These are phyloP conservation scores for Curvularia verruculosa DNA, from an alignment of 2,329 filamentous ascomycete species.

Conservation along the genomic window DNA sequence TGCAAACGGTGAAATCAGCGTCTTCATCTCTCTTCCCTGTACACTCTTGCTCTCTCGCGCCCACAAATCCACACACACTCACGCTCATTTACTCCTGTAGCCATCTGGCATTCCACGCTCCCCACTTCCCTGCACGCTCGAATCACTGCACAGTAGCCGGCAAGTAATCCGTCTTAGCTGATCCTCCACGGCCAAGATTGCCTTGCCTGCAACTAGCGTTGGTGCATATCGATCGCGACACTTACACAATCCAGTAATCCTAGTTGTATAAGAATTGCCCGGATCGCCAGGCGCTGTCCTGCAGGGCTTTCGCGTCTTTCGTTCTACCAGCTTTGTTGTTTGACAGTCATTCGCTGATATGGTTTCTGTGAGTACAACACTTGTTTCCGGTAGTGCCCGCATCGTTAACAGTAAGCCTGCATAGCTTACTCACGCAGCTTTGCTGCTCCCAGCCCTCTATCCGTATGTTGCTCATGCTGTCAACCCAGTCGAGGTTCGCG, in stretches of 20 bases:
- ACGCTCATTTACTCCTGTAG: neutral
- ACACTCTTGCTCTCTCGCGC: too few relatives aligned
- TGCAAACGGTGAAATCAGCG: neutral
- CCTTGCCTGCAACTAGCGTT: slow-evolving; percentile 16
- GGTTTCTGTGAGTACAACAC: slow-evolving; percentile 10
- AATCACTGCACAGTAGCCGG: slow-evolving; percentile 15
- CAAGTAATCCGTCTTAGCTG: slow-evolving; percentile 17
- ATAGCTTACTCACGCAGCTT: slow-evolving; percentile 38
- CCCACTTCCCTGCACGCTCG: slow-evolving; percentile 4
- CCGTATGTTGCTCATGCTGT: slow-evolving; percentile 59
- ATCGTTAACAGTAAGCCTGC: slow-evolving; percentile 17
- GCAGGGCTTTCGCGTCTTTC: slow-evolving; percentile 1
- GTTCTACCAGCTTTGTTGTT: slow-evolving; percentile 6
- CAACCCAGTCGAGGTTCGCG: slow-evolving; percentile 62
- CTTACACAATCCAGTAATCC: slow-evolving; percentile 1
- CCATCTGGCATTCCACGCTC: slow-evolving; percentile 4
- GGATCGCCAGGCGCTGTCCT: neutral
- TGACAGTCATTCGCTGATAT: slow-evolving; percentile 15
- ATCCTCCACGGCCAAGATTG: slow-evolving; percentile 12
- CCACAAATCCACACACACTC: neutral
- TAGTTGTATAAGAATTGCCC: slow-evolving; percentile 8
- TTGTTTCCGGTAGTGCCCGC: slow-evolving; percentile 7
- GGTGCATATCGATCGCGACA: slow-evolving; percentile 17
- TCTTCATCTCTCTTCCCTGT: neutral
- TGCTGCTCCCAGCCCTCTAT: slow-evolving; percentile 38